Conservation (phyloP, 176 grass and related monocot genomes). For the Pontederia crassipes region DNA sequence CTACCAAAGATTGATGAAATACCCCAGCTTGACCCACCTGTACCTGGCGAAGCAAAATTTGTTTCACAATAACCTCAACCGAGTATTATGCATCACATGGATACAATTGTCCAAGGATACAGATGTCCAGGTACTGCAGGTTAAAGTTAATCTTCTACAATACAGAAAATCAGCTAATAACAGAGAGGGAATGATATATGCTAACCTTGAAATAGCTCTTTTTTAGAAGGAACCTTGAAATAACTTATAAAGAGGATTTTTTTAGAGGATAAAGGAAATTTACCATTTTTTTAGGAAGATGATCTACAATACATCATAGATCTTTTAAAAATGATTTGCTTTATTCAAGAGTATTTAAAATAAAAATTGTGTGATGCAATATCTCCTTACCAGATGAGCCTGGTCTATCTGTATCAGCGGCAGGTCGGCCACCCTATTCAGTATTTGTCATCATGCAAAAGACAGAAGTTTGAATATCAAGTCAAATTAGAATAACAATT, state of each 20-base stretch:
- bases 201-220: too few species aligned
- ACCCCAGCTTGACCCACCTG: conserved; percentile 64
- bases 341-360: neutral
- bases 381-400: conserved; percentile 62
- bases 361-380: neutral
- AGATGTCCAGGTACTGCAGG: neutral
- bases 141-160: too few species aligned
- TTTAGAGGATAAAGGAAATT: too few species aligned
- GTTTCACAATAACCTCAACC: conserved; percentile 6
- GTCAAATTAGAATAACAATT: neutral
- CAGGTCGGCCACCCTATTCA: conserved; percentile 56
- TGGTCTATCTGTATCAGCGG: conserved; percentile 61
- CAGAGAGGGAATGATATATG: too few species aligned
- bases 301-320: too few species aligned
- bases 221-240: too few species aligned
- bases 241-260: too few species aligned
- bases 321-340: too few species aligned
- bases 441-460: neutral
- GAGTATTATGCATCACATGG: neutral
- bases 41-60: conserved; percentile 38
- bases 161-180: too few species aligned
- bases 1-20: conserved; percentile 68
- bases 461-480: neutral
- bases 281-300: too few species aligned
- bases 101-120: neutral